phyloP scores from a whole-genome alignment of 345 rosid species.

The Carallia brachiata region DNA sequence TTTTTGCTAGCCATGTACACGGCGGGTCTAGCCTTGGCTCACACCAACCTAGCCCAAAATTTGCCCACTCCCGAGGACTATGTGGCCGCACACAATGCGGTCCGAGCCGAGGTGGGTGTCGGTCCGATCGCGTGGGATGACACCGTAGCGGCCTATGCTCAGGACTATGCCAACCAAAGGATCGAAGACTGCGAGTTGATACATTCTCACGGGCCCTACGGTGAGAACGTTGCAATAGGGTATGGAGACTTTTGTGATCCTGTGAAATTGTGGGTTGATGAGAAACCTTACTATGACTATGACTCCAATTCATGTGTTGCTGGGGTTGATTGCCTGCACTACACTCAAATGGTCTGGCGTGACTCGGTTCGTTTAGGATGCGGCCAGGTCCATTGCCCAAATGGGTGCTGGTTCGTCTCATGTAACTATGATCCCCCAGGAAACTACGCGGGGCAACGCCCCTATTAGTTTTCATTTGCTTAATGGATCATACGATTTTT shows the following conservation, averaged over 20 bases:
- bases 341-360: slow-evolving; percentile 23
- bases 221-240: slow-evolving; percentile 22
- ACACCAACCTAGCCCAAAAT: slow-evolving; percentile 9
- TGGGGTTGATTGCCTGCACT: slow-evolving; percentile 28
- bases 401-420: slow-evolving; percentile 1
- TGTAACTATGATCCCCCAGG: slow-evolving; percentile 26
- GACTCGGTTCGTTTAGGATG: slow-evolving; percentile 21
- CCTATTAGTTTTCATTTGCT: not conserved
- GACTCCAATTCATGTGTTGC: slow-evolving; percentile 47
- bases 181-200: slow-evolving; percentile 7
- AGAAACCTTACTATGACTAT: slow-evolving; percentile 49
- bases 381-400: slow-evolving; percentile 14
- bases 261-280: slow-evolving; percentile 51
- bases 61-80: not conserved
- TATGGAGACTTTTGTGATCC: slow-evolving; percentile 19
- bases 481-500: no score
- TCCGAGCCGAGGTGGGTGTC: slow-evolving; percentile 11
- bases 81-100: slow-evolving; percentile 22
- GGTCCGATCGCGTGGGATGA: slow-evolving; percentile 10
- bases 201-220: slow-evolving; percentile 20
- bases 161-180: slow-evolving; percentile 4
- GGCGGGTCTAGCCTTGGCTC: not conserved
- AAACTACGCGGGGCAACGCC: slow-evolving; percentile 16
- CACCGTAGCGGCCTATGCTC: slow-evolving; percentile 20
- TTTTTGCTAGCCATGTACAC: not conserved